Evolutionary conservation across 2,329 filamentous ascomycete species (phyloP).

Genomic region (Calonectria multiphialidica): DNA sequence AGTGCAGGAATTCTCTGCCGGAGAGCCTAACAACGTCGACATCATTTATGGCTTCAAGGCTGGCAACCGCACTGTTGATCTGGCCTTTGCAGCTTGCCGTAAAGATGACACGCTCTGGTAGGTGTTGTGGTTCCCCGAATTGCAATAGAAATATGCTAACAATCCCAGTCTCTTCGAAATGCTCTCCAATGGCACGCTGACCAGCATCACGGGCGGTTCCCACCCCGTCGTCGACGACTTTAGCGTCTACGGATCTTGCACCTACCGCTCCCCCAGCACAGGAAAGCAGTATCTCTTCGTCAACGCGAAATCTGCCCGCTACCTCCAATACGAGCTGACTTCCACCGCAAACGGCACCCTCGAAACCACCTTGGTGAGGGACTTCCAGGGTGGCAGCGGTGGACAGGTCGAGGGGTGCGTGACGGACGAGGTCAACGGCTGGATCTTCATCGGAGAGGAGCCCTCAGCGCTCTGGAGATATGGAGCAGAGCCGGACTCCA

Average conservation of each 20-base stretch:
- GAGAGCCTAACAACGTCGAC: constrained; percentile 67
- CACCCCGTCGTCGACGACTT: constrained; percentile 61
- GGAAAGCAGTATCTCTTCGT: constrained; percentile 66
- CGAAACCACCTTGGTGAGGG: constrained; percentile 60
- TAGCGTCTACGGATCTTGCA: constrained; percentile 64
- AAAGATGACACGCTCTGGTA: constrained; percentile 65
- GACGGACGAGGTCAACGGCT: constrained; percentile 62
- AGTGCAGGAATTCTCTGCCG: constrained; percentile 57
- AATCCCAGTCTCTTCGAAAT: constrained; percentile 61
- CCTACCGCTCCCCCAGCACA: constrained; percentile 60
- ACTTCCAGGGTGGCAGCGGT: constrained; percentile 62
- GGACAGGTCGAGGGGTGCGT: constrained; percentile 68
- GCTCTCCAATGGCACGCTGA: constrained; percentile 57
- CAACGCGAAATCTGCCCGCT: constrained; percentile 65
- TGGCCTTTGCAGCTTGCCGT: constrained; percentile 64
- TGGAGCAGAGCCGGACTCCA: constrained; percentile 60
- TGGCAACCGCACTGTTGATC: constrained; percentile 57
- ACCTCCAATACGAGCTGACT: constrained; percentile 65
- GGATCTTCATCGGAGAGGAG: constrained; percentile 65
- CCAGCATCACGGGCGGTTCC: constrained; percentile 56
- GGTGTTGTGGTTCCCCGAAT: constrained; percentile 22
- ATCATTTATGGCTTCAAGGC: constrained; percentile 62
- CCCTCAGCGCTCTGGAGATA: constrained; percentile 65
- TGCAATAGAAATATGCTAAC: constrained; percentile 15
- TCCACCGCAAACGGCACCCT: constrained; percentile 55